phyloP scores from a whole-genome alignment of 805 yeast genomes.

The Saccharomycopsis selenospora region DNA sequence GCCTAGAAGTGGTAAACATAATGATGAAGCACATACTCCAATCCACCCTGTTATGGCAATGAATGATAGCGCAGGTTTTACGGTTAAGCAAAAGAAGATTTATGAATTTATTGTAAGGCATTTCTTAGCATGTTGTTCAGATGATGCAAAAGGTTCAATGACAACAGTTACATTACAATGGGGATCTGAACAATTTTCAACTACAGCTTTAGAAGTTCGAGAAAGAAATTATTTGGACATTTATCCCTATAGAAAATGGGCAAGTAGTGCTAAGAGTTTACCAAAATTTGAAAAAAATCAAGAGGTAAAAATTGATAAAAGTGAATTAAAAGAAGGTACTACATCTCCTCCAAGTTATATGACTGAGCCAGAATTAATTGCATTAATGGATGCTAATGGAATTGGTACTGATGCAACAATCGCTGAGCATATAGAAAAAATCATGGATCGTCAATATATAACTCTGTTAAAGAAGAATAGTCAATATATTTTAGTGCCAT shows the following conservation, averaged over 20 bases:
- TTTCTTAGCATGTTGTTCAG: slow-evolving; percentile 86
- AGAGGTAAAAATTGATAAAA: slow-evolving; percentile 43
- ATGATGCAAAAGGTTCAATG: slow-evolving; percentile 75
- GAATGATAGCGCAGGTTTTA: slow-evolving; percentile 29
- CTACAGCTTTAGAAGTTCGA: slow-evolving; percentile 67
- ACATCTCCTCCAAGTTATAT: slow-evolving; percentile 77
- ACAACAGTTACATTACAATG: slow-evolving; percentile 61
- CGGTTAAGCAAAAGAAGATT: slow-evolving; percentile 53
- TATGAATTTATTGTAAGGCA: slow-evolving; percentile 83
- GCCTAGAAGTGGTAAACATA: slow-evolving; percentile 77
- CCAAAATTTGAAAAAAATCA: slow-evolving; percentile 61
- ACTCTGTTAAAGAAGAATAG: slow-evolving; percentile 35
- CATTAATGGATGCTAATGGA: slow-evolving; percentile 93
- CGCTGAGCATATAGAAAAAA: slow-evolving; percentile 92
- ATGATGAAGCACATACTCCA: slow-evolving; percentile 98
- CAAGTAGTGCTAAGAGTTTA: slow-evolving; percentile 44
- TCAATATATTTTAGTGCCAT: slow-evolving; percentile 55
- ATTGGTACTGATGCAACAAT: slow-evolving; percentile 99
- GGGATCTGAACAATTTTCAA: slow-evolving; percentile 68
- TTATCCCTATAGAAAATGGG: slow-evolving; percentile 73
- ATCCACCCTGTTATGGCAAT: slow-evolving; percentile 78
- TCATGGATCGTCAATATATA: slow-evolving; percentile 61
- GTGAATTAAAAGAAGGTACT: slow-evolving; percentile 61
- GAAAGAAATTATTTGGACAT: slow-evolving; percentile 76
- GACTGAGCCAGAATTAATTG: slow-evolving; percentile 89